phyloP scores from a whole-genome alignment of 2,329 filamentous ascomycete genomes.

The Aspergillus jensenii region DNA sequence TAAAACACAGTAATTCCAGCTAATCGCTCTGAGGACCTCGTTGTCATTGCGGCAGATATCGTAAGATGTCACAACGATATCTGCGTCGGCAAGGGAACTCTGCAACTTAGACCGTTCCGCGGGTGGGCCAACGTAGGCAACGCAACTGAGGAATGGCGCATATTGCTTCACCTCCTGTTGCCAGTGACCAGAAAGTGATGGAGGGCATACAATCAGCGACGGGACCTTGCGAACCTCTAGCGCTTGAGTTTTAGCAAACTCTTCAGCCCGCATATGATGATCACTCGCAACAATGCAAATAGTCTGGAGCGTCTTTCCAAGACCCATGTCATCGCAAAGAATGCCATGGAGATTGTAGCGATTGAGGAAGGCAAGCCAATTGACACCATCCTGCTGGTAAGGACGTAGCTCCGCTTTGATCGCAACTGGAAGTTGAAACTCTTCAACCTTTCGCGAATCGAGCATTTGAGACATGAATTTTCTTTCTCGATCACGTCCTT shows the following conservation, averaged over 20 bases:
- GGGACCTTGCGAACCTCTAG: conserved; percentile 77
- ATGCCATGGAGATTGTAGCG: conserved; percentile 97
- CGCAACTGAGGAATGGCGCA: conserved; percentile 86
- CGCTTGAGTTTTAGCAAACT: conserved; percentile 79
- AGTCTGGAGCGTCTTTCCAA: conserved; percentile 96
- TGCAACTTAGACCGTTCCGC: conserved; percentile 73
- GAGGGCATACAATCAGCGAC: conserved; percentile 92
- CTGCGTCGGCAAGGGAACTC: conserved; percentile 69
- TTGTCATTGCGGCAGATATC: conserved; percentile 96
- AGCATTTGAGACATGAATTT: conserved; percentile 97
- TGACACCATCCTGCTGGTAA: conserved; percentile 98
- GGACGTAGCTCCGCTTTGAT: conserved; percentile 96
- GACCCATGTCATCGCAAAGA: conserved; percentile 98
- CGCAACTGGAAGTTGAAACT: conserved; percentile 88
- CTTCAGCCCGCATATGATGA: conserved; percentile 88
- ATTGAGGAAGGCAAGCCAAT: conserved; percentile 97
- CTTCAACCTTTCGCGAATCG: conserved; percentile 93
- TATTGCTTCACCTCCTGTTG: conserved; percentile 96
- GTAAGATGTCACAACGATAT: conserved; percentile 96
- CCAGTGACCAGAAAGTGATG: conserved; percentile 96
- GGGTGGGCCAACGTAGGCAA: conserved; percentile 88
- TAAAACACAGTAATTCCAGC: conserved; percentile 96
- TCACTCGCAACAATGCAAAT: conserved; percentile 98
- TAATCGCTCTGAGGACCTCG: conserved; percentile 78
- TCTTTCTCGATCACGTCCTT: conserved; percentile 87